A percentile compares a stretch with the other conserved stretches of the same genome.
Evolutionary conservation across 148 eudicot genomes (phyloP).

Genomic region (Suaeda aralocaspica): DNA sequence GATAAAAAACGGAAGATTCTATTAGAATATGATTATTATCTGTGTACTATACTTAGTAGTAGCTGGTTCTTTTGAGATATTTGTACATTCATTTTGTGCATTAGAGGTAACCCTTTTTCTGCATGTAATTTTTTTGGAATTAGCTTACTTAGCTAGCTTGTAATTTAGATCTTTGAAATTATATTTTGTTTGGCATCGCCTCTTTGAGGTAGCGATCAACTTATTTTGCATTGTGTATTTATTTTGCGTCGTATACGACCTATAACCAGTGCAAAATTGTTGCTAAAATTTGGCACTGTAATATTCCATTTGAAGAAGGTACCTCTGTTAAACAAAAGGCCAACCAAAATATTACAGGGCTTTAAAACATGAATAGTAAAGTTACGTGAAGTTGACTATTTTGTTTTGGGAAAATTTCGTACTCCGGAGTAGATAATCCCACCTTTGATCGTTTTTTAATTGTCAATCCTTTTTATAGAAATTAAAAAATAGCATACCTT

Average conservation of each 20-base stretch:
- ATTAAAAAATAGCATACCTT: no score
- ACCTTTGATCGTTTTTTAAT: no score
- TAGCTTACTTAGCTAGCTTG: constrained; percentile 19
- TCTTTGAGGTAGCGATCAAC: background rate
- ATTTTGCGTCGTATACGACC: background rate
- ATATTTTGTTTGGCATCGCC: background rate
- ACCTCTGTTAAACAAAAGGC: no score
- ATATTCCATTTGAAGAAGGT: no score
- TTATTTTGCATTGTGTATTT: background rate
- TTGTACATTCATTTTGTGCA: constrained; percentile 34
- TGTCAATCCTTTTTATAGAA: no score
- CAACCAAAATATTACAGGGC: no score
- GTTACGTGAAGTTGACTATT: no score
- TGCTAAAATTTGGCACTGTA: background rate
- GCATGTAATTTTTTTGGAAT: constrained; percentile 15
- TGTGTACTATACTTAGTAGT: constrained; percentile 31
- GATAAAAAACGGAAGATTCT: constrained; percentile 5
- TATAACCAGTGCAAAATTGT: background rate
- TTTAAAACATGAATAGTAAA: no score
- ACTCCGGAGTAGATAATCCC: no score
- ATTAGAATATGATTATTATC: constrained; percentile 5
- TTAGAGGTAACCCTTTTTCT: constrained; percentile 12
- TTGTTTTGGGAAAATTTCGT: no score
- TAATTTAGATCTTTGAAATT: constrained; percentile 11
- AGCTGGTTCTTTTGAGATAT: constrained; percentile 23